Base-by-base conservation (phyloP, 176 grass and related monocot species). In the Oryza rufipogon region DNA sequence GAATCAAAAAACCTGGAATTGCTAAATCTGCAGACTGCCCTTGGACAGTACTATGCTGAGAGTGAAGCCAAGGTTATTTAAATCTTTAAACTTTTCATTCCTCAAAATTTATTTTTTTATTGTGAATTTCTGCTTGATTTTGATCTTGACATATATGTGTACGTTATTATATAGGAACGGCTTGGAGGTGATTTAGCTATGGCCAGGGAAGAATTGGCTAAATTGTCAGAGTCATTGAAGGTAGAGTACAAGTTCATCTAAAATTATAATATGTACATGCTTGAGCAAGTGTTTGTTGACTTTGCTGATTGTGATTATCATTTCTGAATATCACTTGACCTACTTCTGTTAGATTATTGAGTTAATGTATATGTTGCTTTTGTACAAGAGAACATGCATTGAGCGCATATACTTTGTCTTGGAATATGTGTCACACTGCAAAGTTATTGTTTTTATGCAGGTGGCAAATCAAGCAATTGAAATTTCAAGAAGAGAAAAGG, bases 11-110 rank as follows among this genome's bases (percentile, higher is more conserved):
- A 99, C 64, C 12, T 87, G 44, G 97, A 99, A 72, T 51, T 99
- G 68, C 78, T 99, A 71, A 99, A 99, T 91, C 93, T 99, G 66
- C 93, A 99, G 87, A 99, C 91, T 83, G 97, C 91, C 63, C 97
- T 99, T 89, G 97, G 97, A 77, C 97, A 99, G 77, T 99, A 96
- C 86, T 99, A 96, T 89, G 97, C 97, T 38, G 97, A 99, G 79
- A 91, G 86, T 85, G 97, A 99, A 94, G 93, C 97, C 45, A 94
- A 96, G 91, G 93, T 96, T 36, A 83, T 73, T 79, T 23, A 76
- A 87, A 42, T 39, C n/a, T 86, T 65, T 5, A 10, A 20, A 51
- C 60, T 64, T 36, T 71, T 79, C 14, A 66, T 56, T 64, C 16
- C 80, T 86, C 67, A 11, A 42, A 73, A 26, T 17, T 48, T 67